Percentiles rank a stretch among this genome's conserved stretches.
phyloP scores from a whole-genome alignment of 2,329 filamentous ascomycete genomes.

The Ascochyta koolunga region DNA sequence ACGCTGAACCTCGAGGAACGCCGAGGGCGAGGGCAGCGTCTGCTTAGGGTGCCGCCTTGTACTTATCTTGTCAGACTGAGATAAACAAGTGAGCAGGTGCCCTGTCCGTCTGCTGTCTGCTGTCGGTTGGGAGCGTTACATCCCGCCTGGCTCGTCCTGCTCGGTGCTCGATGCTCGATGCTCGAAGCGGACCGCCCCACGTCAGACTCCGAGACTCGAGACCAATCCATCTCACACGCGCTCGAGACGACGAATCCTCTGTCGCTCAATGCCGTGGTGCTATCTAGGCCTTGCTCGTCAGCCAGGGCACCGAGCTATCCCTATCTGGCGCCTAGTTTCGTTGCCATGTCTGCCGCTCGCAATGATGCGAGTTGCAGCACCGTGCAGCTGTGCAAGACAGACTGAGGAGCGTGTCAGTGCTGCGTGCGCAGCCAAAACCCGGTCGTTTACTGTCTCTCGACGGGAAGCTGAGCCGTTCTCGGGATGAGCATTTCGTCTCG shows the following conservation, averaged over 20 bases:
- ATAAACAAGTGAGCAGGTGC: constrained; percentile 11
- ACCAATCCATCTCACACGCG: constrained; percentile 31
- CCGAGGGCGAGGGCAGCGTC: not conserved
- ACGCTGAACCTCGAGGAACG: constrained; percentile 17
- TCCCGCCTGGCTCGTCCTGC: constrained; percentile 1
- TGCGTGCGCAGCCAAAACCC: not conserved
- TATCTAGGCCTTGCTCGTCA: not conserved
- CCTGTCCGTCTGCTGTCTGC: not conserved
- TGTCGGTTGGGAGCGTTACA: constrained; percentile 3
- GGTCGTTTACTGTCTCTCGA: not conserved
- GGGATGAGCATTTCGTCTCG: not conserved
- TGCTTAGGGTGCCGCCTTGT: constrained; percentile 7
- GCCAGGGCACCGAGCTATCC: not conserved
- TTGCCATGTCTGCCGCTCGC: not conserved
- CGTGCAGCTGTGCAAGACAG: not conserved
- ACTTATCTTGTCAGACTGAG: constrained; percentile 11
- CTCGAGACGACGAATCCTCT: constrained; percentile 15
- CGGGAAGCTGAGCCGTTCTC: constrained; percentile 8
- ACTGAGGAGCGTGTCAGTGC: not conserved
- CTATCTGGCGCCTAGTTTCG: not conserved
- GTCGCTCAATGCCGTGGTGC: not conserved
- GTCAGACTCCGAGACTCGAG: constrained; percentile 19
- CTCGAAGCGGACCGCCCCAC: constrained; percentile 17
- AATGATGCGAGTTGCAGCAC: constrained; percentile 1
- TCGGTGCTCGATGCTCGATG: too few relatives aligned